Percentiles rank a stretch among this genome's conserved stretches.
Conservation (phyloP, 305 asterid genomes). For the Solanum hybrid region DNA sequence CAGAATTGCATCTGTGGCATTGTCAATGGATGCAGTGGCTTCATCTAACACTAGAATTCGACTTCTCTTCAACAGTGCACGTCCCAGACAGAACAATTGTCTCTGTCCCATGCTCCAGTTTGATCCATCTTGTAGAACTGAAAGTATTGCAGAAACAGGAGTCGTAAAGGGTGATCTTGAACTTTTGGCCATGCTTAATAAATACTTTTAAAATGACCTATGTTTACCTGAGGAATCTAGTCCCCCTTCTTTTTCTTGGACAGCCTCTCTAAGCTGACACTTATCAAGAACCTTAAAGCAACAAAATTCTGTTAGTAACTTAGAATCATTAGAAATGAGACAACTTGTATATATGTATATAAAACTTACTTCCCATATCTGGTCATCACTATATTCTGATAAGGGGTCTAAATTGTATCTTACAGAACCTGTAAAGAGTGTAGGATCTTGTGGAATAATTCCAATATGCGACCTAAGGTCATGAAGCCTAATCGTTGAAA, state of each 20-base stretch:
- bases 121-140: constrained; percentile 51
- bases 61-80: constrained; percentile 69
- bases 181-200: no score
- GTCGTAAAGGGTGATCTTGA: no score
- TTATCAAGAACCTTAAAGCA: no score
- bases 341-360: no score
- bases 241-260: no score
- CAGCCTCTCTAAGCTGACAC: no score
- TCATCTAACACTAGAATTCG: constrained; percentile 19
- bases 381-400: background rate
- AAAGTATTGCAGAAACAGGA: no score
- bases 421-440: background rate
- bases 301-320: no score
- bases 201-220: no score
- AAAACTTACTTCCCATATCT: no score
- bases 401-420: constrained; percentile 3
- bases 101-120: constrained; percentile 99
- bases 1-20: constrained; percentile 28
- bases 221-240: no score
- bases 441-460: constrained; percentile 8
- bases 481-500: background rate
- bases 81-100: constrained; percentile 77
- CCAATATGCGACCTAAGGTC: background rate
- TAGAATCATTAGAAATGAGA: no score
- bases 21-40: constrained; percentile 36